Evolutionary conservation across 768 basidiomycete genomes (phyloP).

Genomic region (Leccinum olivaceopallidum): DNA sequence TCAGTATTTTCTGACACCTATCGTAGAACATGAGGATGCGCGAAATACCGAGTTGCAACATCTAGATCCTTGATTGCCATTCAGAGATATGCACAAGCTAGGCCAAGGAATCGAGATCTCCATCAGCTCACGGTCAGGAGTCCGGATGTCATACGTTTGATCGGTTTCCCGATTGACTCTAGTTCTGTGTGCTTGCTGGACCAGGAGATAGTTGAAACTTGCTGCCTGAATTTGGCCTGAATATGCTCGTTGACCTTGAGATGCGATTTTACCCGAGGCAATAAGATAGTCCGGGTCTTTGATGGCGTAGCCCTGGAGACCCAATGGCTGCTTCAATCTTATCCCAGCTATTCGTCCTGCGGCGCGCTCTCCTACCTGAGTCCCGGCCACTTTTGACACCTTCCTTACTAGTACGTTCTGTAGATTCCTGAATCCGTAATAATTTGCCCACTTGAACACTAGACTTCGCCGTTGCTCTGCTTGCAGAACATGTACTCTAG

Average conservation of each 20-base stretch:
- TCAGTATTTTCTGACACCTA: conserved; percentile 96
- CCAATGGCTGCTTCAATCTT: conserved; percentile 39
- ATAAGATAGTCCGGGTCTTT: conserved; percentile 94
- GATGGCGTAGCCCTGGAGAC: conserved; percentile 92
- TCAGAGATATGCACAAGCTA: conserved; percentile 82
- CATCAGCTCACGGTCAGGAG: conserved; percentile 72
- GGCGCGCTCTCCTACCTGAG: conserved; percentile 60
- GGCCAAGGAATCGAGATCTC: conserved; percentile 80
- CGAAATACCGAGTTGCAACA: conserved; percentile 72
- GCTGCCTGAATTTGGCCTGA: conserved; percentile 69
- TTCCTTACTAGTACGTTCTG: conserved; percentile 90
- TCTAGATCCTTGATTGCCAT: conserved; percentile 79
- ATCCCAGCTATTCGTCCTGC: conserved; percentile 44
- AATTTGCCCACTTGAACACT: conserved; percentile 92
- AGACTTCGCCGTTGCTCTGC: conserved; percentile 47
- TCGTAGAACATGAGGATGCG: background rate
- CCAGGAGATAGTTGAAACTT: conserved; percentile 39
- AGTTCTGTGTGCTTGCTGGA: conserved; percentile 33
- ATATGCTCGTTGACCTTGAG: conserved; percentile 63
- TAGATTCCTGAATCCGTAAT: conserved; percentile 96
- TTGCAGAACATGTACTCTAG: conserved; percentile 52
- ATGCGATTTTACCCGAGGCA: conserved; percentile 85
- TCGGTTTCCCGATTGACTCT: conserved; percentile 33
- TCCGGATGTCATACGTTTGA: conserved; percentile 41
- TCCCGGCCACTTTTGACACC: conserved; percentile 79